Evolutionary conservation across 345 rosid genomes (phyloP).

Genomic region (Linum usitatissimum): DNA sequence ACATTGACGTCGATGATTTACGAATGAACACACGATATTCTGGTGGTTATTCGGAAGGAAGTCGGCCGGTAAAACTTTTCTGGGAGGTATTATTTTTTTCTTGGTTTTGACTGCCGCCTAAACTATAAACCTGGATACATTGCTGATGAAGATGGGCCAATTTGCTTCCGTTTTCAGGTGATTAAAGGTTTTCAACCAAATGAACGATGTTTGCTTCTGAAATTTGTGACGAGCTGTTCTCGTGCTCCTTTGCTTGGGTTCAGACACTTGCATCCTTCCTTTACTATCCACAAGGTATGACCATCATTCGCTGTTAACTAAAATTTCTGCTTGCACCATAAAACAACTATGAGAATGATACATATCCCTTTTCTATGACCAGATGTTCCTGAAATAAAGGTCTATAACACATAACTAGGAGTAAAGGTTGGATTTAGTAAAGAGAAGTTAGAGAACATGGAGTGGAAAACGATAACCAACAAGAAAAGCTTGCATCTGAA

Average conservation of each 20-base stretch:
- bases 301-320: background rate
- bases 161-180: constrained; percentile 36
- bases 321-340: no score
- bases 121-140: background rate
- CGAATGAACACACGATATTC: constrained; percentile 70
- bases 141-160: constrained; percentile 1
- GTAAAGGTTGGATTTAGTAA: no score
- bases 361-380: no score
- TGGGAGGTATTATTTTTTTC: constrained; percentile 65
- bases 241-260: constrained; percentile 92
- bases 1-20: constrained; percentile 81
- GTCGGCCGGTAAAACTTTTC: constrained; percentile 70
- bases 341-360: no score
- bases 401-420: no score
- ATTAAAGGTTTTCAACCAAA: constrained; percentile 71
- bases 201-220: constrained; percentile 87
- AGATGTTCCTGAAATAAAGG: no score
- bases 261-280: constrained; percentile 86
- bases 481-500: constrained; percentile 3
- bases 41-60: constrained; percentile 86
- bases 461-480: background rate
- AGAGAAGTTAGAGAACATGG: no score
- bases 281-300: constrained; percentile 81
- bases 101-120: background rate
- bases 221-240: constrained; percentile 96